These are phyloP conservation scores for Lunularia cruciata DNA, from an alignment of 225 moss, liverwort and hornwort genomes.

Conservation along the genomic window DNA sequence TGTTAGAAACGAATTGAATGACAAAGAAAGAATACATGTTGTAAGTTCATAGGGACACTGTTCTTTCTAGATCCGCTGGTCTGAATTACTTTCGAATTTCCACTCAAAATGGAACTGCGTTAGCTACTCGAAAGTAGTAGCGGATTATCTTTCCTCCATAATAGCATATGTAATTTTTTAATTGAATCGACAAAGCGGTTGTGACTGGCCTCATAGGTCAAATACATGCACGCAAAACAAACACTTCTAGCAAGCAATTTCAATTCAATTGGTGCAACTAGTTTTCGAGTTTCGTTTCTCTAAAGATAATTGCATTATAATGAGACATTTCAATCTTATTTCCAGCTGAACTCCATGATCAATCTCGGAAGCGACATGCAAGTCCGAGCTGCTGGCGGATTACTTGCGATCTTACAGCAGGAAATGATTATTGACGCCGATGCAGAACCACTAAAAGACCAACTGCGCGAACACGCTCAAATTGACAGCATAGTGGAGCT, in stretches of 20 bases:
- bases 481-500: slow-evolving; percentile 76
- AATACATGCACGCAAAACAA: no score
- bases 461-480: slow-evolving; percentile 32
- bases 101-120: no score
- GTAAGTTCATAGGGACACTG: no score
- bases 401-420: slow-evolving; percentile 83
- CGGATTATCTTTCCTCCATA: no score
- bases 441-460: slow-evolving; percentile 41
- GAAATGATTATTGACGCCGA: slow-evolving; percentile 69
- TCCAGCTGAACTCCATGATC: slow-evolving; percentile 91
- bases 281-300: not conserved
- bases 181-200: no score
- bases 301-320: not conserved
- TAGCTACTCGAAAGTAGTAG: no score
- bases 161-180: no score
- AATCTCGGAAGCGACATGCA: slow-evolving; percentile 83
- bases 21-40: slow-evolving; percentile 77
- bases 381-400: slow-evolving; percentile 89
- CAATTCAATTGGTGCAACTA: not conserved
- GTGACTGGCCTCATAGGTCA: no score
- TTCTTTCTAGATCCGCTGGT: no score
- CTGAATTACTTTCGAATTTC: no score
- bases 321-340: no score
- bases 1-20: slow-evolving; percentile 70
- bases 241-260: no score